Evolutionary conservation across 768 basidiomycete genomes (phyloP).

Genomic region (Xanthoconium stramineum): DNA sequence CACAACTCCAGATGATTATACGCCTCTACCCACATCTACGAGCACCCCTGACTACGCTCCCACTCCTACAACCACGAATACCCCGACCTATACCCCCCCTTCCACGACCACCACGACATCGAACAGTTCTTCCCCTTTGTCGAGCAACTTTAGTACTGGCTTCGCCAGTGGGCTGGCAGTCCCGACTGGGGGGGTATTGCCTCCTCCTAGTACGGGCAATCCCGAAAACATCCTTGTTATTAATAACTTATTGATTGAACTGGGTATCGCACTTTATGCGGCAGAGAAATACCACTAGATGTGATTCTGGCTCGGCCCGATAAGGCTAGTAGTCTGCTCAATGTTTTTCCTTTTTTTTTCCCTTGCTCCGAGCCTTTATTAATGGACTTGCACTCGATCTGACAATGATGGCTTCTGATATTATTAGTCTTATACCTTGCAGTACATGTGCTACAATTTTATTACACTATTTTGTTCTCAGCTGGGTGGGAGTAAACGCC

Average conservation of each 20-base stretch:
- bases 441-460: constrained; percentile 4
- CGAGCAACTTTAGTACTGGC: constrained; percentile 15
- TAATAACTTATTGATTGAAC: constrained; percentile 34
- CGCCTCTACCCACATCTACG: constrained; percentile 16
- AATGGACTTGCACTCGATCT: too few species aligned
- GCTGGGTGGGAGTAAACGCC: not conserved
- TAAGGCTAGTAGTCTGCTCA: not conserved
- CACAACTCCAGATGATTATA: constrained; percentile 18
- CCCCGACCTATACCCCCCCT: constrained; percentile 15
- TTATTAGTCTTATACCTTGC: constrained; percentile 21
- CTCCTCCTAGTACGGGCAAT: constrained; percentile 30
- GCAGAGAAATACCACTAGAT: constrained; percentile 4
- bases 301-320: not conserved
- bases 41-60: constrained; percentile 16
- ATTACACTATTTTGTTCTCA: not conserved
- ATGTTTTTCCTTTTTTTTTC: not conserved
- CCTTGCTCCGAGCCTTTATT: not conserved
- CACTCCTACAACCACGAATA: constrained; percentile 22
- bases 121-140: constrained; percentile 21
- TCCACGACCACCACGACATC: constrained; percentile 28
- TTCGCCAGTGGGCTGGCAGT: constrained; percentile 25
- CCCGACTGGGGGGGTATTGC: constrained; percentile 23
- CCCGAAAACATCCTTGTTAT: constrained; percentile 36
- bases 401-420: not conserved
- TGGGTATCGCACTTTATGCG: constrained; percentile 23